These are phyloP conservation scores for Bryum argenteum DNA, from an alignment of 225 moss, liverwort and hornwort species.

Conservation along the genomic window DNA sequence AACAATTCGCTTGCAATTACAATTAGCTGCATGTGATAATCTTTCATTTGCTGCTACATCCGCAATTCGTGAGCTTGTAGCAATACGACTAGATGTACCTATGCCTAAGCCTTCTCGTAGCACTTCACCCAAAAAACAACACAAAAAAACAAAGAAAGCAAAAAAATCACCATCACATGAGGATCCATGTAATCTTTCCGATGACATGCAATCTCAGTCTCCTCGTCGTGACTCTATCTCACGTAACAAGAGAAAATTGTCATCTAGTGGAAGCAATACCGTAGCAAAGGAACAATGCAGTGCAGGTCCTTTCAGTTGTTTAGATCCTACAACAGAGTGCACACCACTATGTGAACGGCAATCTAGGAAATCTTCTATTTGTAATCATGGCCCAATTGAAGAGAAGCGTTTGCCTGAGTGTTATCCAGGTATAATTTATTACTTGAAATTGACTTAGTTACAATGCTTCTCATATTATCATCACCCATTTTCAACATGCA, in stretches of 20 bases:
- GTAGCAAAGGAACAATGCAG: background rate
- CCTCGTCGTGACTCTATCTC: background rate
- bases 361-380: background rate
- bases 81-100: conserved; percentile 19
- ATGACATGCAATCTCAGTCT: background rate
- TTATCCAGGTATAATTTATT: conserved; percentile 18
- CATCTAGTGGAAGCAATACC: background rate
- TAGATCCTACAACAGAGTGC: background rate
- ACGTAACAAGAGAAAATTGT: background rate
- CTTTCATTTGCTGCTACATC: conserved; percentile 38
- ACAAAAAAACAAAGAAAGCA: conserved; percentile 1
- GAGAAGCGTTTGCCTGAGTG: background rate
- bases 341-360: background rate
- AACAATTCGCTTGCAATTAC: conserved; percentile 32
- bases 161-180: background rate
- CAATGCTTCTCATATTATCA: no score
- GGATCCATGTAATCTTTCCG: background rate
- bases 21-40: conserved; percentile 44
- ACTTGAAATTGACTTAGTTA: no score
- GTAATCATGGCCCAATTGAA: conserved; percentile 7
- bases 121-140: conserved; percentile 2
- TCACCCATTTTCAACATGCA: no score
- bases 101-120: background rate
- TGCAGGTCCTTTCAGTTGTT: conserved; percentile 34
- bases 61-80: conserved; percentile 40